phyloP scores from a whole-genome alignment of 345 rosid genomes.

The Eucalyptus regnans region DNA sequence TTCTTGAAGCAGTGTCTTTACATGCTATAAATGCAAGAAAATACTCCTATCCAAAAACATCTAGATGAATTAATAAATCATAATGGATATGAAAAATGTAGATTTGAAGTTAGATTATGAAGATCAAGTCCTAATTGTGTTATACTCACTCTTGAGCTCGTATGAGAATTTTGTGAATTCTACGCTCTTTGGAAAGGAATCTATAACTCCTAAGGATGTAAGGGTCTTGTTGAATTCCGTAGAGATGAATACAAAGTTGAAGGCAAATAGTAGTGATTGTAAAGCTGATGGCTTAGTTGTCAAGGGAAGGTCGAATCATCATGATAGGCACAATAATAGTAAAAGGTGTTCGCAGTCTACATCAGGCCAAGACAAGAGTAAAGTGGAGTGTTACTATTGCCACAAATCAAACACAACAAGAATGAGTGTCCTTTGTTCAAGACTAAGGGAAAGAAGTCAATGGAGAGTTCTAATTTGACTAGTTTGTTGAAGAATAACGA shows the following conservation, averaged over 20 bases:
- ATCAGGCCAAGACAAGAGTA: accelerated
- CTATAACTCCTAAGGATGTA: not conserved
- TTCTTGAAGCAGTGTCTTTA: not conserved
- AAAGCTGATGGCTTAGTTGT: not conserved
- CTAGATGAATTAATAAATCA: not conserved
- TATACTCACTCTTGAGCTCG: not conserved
- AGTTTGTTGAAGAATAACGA: not conserved
- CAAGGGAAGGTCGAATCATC: not conserved
- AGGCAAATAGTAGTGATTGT: not conserved
- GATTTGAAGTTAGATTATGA: not conserved
- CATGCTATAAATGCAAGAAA: not conserved
- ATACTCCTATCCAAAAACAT: not conserved
- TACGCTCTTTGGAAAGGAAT: not conserved
- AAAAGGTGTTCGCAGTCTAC: not conserved
- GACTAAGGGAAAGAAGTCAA: not conserved
- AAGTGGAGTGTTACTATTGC: not conserved
- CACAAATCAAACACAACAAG: not conserved
- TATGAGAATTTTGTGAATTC: not conserved
- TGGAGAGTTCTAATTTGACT: not conserved
- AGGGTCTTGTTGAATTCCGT: not conserved
- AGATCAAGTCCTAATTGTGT: not conserved
- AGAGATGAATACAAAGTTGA: not conserved
- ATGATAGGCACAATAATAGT: not conserved
- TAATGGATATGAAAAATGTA: not conserved
- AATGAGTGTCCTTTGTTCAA: not conserved